These are phyloP conservation scores for Malassezia vespertilionis DNA, from an alignment of 1,284 basidiomycete genomes.

Conservation along the genomic window DNA sequence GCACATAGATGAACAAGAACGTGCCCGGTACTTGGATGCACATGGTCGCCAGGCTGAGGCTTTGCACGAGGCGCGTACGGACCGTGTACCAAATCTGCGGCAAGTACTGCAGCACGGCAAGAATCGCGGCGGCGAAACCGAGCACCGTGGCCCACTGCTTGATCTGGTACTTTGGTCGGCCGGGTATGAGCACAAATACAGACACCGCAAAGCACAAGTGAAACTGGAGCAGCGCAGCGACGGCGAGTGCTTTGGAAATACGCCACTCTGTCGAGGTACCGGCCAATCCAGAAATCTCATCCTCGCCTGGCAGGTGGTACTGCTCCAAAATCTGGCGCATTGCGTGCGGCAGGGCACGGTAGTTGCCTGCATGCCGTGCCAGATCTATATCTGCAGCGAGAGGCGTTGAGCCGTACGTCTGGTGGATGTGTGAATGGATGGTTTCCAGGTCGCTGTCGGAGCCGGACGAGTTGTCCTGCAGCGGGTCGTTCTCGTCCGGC, in stretches of 20 bases:
- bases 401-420: slow-evolving; percentile 27
- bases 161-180: neutral
- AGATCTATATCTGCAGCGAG: neutral
- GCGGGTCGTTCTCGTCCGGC: slow-evolving; percentile 6
- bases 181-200: neutral
- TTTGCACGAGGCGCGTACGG: slow-evolving; percentile 68
- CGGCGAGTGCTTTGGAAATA: slow-evolving; percentile 62
- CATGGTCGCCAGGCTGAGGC: slow-evolving; percentile 88
- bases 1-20: slow-evolving; percentile 69
- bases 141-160: slow-evolving; percentile 68
- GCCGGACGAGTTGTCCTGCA: slow-evolving; percentile 27
- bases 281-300: slow-evolving; percentile 7
- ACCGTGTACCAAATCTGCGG: slow-evolving; percentile 79
- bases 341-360: slow-evolving; percentile 4
- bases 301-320: slow-evolving; percentile 9
- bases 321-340: slow-evolving; percentile 16
- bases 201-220: slow-evolving; percentile 49
- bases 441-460: slow-evolving; percentile 42
- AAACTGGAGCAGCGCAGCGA: slow-evolving; percentile 66
- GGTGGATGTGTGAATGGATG: slow-evolving; percentile 39
- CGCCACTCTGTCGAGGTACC: slow-evolving; percentile 57
- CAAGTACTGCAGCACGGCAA: slow-evolving; percentile 72
- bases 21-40: slow-evolving; percentile 83
- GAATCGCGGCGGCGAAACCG: slow-evolving; percentile 65
- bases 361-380: neutral